phyloP scores from a whole-genome alignment of 495 filamentous ascomycete genomes.

The Penicillium verhagenii region DNA sequence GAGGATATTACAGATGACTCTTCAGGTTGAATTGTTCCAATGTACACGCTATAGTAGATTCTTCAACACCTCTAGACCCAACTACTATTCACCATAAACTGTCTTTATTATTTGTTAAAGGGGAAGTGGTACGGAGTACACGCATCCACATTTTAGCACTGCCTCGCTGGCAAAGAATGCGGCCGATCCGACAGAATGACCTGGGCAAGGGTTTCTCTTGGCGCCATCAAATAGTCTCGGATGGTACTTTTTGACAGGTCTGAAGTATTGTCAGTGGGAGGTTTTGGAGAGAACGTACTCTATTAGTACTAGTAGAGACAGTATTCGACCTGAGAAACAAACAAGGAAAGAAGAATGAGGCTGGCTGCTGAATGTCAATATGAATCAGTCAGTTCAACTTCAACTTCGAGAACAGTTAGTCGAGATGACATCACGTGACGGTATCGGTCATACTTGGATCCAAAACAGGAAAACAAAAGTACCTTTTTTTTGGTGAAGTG shows the following conservation, averaged over 20 bases:
- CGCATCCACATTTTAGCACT: constrained; percentile 20
- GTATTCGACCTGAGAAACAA: no score
- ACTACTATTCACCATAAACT: no score
- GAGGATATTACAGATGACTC: background rate
- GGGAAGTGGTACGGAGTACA: background rate
- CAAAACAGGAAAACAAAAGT: background rate
- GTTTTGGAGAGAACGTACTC: no score
- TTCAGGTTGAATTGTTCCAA: no score
- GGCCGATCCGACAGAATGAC: constrained; percentile 16
- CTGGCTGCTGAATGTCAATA: no score
- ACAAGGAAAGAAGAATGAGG: no score
- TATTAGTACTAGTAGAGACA: no score
- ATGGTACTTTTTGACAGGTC: background rate
- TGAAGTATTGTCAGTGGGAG: background rate
- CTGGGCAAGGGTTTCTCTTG: constrained; percentile 11
- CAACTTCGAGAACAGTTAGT: no score
- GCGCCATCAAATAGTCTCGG: background rate
- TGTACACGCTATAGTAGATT: no score
- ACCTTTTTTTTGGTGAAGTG: background rate
- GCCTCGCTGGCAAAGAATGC: constrained; percentile 21
- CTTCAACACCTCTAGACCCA: background rate
- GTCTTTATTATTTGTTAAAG: background rate
- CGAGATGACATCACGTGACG: background rate
- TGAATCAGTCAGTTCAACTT: no score
- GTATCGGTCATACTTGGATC: background rate